Evolutionary conservation across 345 rosid species (phyloP), one percentile per base, ranked within the genome.

Genomic region (Aegle marmelos): DNA sequence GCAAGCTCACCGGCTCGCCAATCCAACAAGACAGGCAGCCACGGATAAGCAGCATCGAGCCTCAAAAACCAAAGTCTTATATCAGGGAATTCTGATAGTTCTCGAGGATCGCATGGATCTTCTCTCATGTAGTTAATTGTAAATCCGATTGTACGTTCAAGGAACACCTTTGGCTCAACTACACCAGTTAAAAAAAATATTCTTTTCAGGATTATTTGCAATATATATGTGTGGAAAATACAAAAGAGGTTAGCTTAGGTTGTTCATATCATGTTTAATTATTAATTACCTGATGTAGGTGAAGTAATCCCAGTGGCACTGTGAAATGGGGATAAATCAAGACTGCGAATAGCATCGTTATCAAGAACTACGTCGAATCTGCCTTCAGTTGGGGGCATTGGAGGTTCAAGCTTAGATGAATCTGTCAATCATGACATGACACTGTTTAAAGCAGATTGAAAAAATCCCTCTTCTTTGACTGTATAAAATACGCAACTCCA

Each of bases 1-100:
- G 99, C 97, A 53, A 95, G 90, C 78, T 95, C 96, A 4, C 99
- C 99, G 0, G 93, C 97, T 83, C 97, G 84, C 97, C 96, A 93
- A 79, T 93, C 97, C 59, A 93, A 76, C 73, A 95, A 79, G 11
- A 92, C 90, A 37, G 96, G 99, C 28, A 95, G 81, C 98, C 97
- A 95, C 0, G 98, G 98, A 83, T 91, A 93, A 54, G 79, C 68
- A 19, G 93, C 91, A 79, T 93, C 99, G 0, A 95, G 94, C 76
- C 97, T 89, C 78, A 95, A 87, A 83, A 95, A 93, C 99, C 97
- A 95, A 7, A 93, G 84, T 78, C 99, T 91, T 78, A 92, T 81
- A 39, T 95, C 98, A 0, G 97, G 97, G 50, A 82, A 88, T 73
- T 95, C 98, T 45, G 97, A 93, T 33, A 91, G 79, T 73, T 95